A percentile compares a stretch with the other conserved stretches of the same genome.
Conservation (phyloP, 2,329 filamentous ascomycete genomes). For the Trichophyton equinum region DNA sequence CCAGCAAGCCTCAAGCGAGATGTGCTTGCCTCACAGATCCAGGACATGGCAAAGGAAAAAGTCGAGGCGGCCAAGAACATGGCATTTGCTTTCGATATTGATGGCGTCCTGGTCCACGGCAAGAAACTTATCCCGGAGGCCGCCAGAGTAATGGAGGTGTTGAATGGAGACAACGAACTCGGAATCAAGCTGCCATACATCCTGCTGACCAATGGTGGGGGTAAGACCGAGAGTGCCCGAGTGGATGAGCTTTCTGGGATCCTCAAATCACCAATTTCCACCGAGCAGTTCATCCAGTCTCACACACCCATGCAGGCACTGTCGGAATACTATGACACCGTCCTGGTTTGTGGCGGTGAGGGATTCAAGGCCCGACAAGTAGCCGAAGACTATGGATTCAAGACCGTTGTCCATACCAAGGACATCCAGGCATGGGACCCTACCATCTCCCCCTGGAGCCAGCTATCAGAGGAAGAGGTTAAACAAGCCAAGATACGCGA, state of each 20-base stretch:
- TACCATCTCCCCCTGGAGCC: slow-evolving; percentile 55
- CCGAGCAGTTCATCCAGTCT: slow-evolving; percentile 64
- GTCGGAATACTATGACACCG: slow-evolving; percentile 63
- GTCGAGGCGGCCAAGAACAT: slow-evolving; percentile 62
- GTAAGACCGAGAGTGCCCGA: slow-evolving; percentile 55
- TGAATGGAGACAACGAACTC: slow-evolving; percentile 64
- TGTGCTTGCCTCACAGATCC: slow-evolving; percentile 56
- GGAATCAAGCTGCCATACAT: slow-evolving; percentile 68
- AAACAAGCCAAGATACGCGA: slow-evolving; percentile 56
- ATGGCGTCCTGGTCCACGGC: slow-evolving; percentile 63
- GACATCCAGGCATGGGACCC: slow-evolving; percentile 60
- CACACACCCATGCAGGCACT: slow-evolving; percentile 67
- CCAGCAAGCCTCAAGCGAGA: slow-evolving; percentile 50
- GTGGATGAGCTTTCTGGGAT: slow-evolving; percentile 56
- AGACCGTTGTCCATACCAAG: slow-evolving; percentile 60
- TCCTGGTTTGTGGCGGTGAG: slow-evolving; percentile 63
- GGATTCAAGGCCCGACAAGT: slow-evolving; percentile 63
- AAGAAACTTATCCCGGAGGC: slow-evolving; percentile 58
- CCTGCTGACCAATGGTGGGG: slow-evolving; percentile 62
- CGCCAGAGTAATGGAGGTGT: slow-evolving; percentile 52
- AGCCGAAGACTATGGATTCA: slow-evolving; percentile 61
- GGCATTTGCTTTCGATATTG: slow-evolving; percentile 60
- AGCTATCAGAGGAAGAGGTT: slow-evolving; percentile 56
- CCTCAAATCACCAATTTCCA: slow-evolving; percentile 51
- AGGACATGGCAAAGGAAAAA: slow-evolving; percentile 54